phyloP scores from a whole-genome alignment of 2,329 filamentous ascomycete species.

The Parasarocladium wereldwijsianum region DNA sequence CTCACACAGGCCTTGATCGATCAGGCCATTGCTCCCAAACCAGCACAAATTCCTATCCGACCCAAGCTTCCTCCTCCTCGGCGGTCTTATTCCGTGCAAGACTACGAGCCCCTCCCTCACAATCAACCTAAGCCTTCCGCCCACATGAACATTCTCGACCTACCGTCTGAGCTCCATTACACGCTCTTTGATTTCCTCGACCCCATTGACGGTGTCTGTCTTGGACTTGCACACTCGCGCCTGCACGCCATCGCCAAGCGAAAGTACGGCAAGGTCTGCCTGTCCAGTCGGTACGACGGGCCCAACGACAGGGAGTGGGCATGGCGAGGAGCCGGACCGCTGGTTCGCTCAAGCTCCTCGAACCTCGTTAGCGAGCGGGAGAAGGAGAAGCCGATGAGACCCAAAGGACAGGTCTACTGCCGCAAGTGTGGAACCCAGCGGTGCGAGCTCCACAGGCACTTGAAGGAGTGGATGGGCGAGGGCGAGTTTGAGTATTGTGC shows the following conservation, averaged over 20 bases:
- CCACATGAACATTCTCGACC: constrained; percentile 30
- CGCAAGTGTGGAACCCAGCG: constrained; percentile 45
- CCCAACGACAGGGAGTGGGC: constrained; percentile 51
- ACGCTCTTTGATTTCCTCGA: constrained; percentile 47
- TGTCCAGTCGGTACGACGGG: constrained; percentile 40
- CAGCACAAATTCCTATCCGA: constrained; percentile 11
- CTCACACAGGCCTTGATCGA: constrained; percentile 10
- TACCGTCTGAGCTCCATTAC: constrained; percentile 46
- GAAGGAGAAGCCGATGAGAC: constrained; percentile 26
- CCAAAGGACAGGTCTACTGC: constrained; percentile 46
- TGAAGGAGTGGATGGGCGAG: constrained; percentile 43
- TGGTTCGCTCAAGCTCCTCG: constrained; percentile 17
- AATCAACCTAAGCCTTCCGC: constrained; percentile 31
- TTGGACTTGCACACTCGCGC: constrained; percentile 42
- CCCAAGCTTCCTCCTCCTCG: constrained; percentile 30
- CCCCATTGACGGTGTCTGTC: constrained; percentile 47
- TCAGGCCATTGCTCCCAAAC: no score
- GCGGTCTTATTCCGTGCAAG: constrained; percentile 45
- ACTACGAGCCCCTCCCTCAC: constrained; percentile 33
- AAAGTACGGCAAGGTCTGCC: constrained; percentile 38
- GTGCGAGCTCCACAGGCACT: constrained; percentile 49
- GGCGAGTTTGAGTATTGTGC: constrained; percentile 45
- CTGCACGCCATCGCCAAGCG: constrained; percentile 44
- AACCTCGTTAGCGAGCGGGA: constrained; percentile 2
- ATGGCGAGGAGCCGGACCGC: constrained; percentile 39